Evolutionary conservation across 2,329 filamentous ascomycete genomes (phyloP).

Genomic region (Lachnellula occidentalis): DNA sequence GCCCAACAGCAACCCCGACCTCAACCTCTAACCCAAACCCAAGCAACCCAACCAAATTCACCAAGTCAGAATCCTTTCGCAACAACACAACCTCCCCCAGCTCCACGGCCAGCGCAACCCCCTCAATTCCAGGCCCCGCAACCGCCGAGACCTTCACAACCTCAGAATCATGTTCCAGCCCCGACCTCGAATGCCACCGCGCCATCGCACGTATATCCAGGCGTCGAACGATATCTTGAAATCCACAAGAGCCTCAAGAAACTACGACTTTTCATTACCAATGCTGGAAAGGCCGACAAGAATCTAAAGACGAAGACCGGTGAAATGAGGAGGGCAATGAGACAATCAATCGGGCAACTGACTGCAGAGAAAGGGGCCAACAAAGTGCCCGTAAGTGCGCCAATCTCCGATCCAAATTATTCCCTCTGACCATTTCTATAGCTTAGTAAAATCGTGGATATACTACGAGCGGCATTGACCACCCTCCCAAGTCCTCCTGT

Average conservation of each 20-base stretch:
- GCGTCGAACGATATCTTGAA: slow-evolving; percentile 42
- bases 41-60: neutral
- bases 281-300: slow-evolving; percentile 50
- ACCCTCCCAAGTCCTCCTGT: slow-evolving; percentile 47
- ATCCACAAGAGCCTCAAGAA: slow-evolving; percentile 65
- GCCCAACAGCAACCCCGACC: neutral
- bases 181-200: neutral
- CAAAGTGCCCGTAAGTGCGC: slow-evolving; percentile 44
- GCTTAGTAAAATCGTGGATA: slow-evolving; percentile 40
- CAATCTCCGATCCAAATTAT: neutral
- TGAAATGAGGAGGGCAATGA: slow-evolving; percentile 65
- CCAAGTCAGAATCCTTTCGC: neutral
- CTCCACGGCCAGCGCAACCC: neutral
- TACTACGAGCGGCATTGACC: slow-evolving; percentile 49
- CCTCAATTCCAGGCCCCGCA: slow-evolving; percentile 3
- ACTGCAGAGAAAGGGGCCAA: slow-evolving; percentile 61
- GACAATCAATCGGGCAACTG: slow-evolving; percentile 68
- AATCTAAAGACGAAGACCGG: slow-evolving; percentile 61
- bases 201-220: slow-evolving; percentile 22
- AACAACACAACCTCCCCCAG: neutral
- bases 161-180: neutral
- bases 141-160: neutral
- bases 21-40: neutral
- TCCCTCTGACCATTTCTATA: neutral
- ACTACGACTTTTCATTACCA: slow-evolving; percentile 46